Percentiles rank a stretch among this genome's conserved stretches.
Conservation (phyloP, 169 alveolate species). For the Cryptosporidium canis region DNA sequence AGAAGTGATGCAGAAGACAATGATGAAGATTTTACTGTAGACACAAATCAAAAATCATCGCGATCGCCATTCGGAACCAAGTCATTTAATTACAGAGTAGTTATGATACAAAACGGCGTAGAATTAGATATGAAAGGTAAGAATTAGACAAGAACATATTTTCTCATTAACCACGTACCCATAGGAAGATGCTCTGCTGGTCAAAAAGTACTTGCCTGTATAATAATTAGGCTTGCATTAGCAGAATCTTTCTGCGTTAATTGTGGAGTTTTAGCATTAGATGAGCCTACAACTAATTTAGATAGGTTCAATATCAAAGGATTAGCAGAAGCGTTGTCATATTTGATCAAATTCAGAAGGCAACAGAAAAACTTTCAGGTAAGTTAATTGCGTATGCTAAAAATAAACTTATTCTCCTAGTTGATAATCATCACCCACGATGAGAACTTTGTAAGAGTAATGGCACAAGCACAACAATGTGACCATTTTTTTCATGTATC, state of each 20-base stretch:
- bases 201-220: slow-evolving; percentile 95
- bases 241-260: slow-evolving; percentile 97
- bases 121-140: slow-evolving; percentile 90
- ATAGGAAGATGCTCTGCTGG: slow-evolving; percentile 98
- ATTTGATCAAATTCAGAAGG: slow-evolving; percentile 83
- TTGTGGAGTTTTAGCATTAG: slow-evolving; percentile 98
- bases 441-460: slow-evolving; percentile 90
- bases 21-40: slow-evolving; percentile 24
- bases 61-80: slow-evolving; percentile 72
- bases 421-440: slow-evolving; percentile 99
- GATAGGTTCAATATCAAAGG: slow-evolving; percentile 94
- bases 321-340: slow-evolving; percentile 77
- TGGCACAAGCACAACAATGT: slow-evolving; percentile 77
- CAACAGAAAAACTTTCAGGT: slow-evolving; percentile 77
- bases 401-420: slow-evolving; percentile 78
- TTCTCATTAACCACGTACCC: neutral
- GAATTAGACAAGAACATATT: neutral
- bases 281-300: slow-evolving; percentile 99
- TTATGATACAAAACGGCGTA: slow-evolving; percentile 86
- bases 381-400: neutral
- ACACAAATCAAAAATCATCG: slow-evolving; percentile 23
- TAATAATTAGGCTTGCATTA: slow-evolving; percentile 96
- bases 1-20: slow-evolving; percentile 81
- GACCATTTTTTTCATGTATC: slow-evolving; percentile 50
- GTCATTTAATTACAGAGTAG: slow-evolving; percentile 83